These are phyloP conservation scores for Irpex lacteus DNA, from an alignment of 1,284 basidiomycete genomes.

Conservation along the genomic window DNA sequence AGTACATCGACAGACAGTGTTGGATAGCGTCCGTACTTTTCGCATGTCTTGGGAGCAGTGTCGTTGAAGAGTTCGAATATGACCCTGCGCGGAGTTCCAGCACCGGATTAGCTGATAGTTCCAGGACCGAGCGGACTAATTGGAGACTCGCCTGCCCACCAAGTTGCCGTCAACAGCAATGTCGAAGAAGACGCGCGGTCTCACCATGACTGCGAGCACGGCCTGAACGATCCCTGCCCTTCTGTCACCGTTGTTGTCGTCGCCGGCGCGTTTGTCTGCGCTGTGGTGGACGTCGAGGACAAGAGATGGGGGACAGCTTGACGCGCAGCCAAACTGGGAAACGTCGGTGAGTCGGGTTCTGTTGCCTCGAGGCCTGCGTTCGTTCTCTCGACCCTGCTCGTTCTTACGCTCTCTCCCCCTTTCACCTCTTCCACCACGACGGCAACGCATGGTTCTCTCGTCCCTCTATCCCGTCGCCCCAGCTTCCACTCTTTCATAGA, in stretches of 20 bases:
- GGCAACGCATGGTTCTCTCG: conserved; percentile 1
- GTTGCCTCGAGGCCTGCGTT: not conserved
- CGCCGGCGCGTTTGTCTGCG: conserved; percentile 1
- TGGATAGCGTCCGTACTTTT: conserved; percentile 62
- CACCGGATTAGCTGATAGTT: not conserved
- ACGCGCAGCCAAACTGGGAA: conserved; percentile 12
- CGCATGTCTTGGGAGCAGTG: conserved; percentile 76
- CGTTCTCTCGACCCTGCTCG: not conserved
- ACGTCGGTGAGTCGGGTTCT: conserved; percentile 10
- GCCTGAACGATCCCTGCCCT: not conserved
- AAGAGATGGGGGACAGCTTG: conserved; percentile 8
- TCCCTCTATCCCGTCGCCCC: conserved; percentile 10
- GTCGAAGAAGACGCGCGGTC: conserved; percentile 70
- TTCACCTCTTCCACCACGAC: not conserved
- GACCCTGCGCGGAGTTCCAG: conserved; percentile 39
- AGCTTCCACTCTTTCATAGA: conserved; percentile 5
- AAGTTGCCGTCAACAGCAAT: conserved; percentile 50
- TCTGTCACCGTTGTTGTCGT: not conserved
- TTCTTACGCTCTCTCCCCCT: not conserved
- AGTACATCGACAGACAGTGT: conserved; percentile 3
- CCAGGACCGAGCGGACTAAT: not conserved
- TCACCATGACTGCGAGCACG: conserved; percentile 31
- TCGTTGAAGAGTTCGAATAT: conserved; percentile 83
- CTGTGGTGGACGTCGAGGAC: not conserved
- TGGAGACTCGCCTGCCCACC: conserved; percentile 52